Conservation (phyloP, 2,329 filamentous ascomycete genomes). For the Alternaria incomplexa region DNA sequence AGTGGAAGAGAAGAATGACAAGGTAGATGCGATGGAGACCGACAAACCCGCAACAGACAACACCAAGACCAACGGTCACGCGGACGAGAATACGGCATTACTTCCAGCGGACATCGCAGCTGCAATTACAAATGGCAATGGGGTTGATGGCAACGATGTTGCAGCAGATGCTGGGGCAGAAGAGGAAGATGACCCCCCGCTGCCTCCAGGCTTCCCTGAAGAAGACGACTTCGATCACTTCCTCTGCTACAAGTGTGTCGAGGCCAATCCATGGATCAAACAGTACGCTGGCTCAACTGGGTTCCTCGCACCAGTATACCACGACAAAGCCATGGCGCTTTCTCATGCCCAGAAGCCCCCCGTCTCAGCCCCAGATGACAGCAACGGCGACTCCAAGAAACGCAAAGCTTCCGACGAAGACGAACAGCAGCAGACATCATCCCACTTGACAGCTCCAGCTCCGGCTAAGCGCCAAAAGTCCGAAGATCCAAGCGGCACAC, state of each 20-base stretch:
- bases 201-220: slow-evolving; percentile 83
- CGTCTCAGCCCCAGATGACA: slow-evolving; percentile 19
- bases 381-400: slow-evolving; percentile 46
- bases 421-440: slow-evolving; percentile 27
- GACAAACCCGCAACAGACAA: slow-evolving; percentile 3
- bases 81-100: slow-evolving; percentile 13
- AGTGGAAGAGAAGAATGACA: slow-evolving; percentile 11
- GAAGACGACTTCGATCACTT: slow-evolving; percentile 91
- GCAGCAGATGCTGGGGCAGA: slow-evolving; percentile 61
- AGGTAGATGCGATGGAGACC: slow-evolving; percentile 16
- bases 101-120: slow-evolving; percentile 26
- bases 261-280: slow-evolving; percentile 90
- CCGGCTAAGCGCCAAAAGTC: slow-evolving; percentile 46
- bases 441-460: slow-evolving; percentile 22
- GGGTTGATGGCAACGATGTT: slow-evolving; percentile 43
- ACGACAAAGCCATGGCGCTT: slow-evolving; percentile 36
- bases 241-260: slow-evolving; percentile 92
- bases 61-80: slow-evolving; percentile 8
- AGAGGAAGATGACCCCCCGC: slow-evolving; percentile 63
- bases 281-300: slow-evolving; percentile 79
- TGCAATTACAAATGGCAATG: slow-evolving; percentile 23
- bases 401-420: slow-evolving; percentile 55
- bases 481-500: slow-evolving; percentile 34
- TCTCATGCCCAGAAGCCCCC: slow-evolving; percentile 10
- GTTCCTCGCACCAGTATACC: slow-evolving; percentile 77